Conservation (phyloP, 768 basidiomycete genomes). For the Gloeopeniophorella convolvens region DNA sequence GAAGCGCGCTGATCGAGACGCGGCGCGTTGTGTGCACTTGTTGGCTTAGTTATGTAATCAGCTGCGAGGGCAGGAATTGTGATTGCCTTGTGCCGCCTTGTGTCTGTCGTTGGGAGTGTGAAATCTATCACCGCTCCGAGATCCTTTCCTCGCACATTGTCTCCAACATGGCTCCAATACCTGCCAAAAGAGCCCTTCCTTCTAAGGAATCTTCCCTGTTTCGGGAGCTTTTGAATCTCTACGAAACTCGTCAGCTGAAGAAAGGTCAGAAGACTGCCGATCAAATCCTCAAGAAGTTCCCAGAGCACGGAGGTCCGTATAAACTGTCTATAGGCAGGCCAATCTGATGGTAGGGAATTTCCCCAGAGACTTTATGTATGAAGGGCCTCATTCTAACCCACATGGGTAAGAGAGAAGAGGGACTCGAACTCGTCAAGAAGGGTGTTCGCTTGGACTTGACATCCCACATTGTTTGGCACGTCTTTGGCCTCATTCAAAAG, state of each 20-base stretch:
- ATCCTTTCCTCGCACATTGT: slow-evolving; percentile 8
- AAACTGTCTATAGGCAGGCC: background rate
- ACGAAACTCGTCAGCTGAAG: slow-evolving; percentile 85
- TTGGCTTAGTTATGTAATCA: slow-evolving; percentile 7
- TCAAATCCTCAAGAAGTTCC: slow-evolving; percentile 90
- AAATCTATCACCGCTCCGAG: background rate
- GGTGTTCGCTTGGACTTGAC: slow-evolving; percentile 75
- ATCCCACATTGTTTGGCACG: slow-evolving; percentile 98
- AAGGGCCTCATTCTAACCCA: slow-evolving; percentile 85
- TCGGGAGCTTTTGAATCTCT: slow-evolving; percentile 78
- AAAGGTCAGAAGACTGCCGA: slow-evolving; percentile 89
- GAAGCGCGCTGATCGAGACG: slow-evolving; percentile 11
- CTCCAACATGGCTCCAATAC: slow-evolving; percentile 23
- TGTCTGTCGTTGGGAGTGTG: background rate
- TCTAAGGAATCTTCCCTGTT: slow-evolving; percentile 82
- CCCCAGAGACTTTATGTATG: slow-evolving; percentile 89
- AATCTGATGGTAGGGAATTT: slow-evolving; percentile 12
- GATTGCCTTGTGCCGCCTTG: too few species aligned
- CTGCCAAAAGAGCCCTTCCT: slow-evolving; percentile 54
- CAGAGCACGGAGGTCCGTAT: slow-evolving; percentile 83
- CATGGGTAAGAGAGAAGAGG: slow-evolving; percentile 74
- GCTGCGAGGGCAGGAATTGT: too few species aligned
- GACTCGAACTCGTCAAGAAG: slow-evolving; percentile 76
- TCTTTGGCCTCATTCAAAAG: slow-evolving; percentile 91
- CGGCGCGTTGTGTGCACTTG: slow-evolving; percentile 20